A percentile compares a stretch with the other conserved stretches of the same genome.
Conservation (phyloP, 208 protist genomes). For the Jaenimonas drosophilae region DNA sequence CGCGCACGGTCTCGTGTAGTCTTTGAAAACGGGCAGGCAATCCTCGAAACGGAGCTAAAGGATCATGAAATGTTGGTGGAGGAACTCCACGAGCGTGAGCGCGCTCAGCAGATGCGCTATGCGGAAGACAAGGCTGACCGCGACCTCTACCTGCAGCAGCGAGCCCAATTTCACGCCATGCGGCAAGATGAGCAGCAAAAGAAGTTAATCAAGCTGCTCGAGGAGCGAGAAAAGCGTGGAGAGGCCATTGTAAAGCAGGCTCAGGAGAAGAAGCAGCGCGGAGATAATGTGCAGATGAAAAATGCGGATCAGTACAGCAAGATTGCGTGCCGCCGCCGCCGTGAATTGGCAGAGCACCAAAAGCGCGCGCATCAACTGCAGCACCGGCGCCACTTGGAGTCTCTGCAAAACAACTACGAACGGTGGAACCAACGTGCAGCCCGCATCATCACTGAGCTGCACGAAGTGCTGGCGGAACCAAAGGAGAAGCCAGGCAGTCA, state of each 20-base stretch:
- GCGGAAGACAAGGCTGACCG: constrained; percentile 34
- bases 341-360: constrained; percentile 34
- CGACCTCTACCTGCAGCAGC: constrained; percentile 32
- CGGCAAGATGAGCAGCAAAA: constrained; percentile 31
- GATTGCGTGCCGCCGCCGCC: constrained; percentile 16
- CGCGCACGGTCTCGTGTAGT: constrained; percentile 28
- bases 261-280: constrained; percentile 36
- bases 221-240: constrained; percentile 37
- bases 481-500: constrained; percentile 1
- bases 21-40: constrained; percentile 28
- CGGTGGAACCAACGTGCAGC: constrained; percentile 71
- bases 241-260: constrained; percentile 41
- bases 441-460: constrained; percentile 60
- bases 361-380: constrained; percentile 32
- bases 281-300: constrained; percentile 19
- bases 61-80: constrained; percentile 33
- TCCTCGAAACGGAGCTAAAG: constrained; percentile 22
- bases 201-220: constrained; percentile 30
- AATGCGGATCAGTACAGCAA: constrained; percentile 30
- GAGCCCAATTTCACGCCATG: constrained; percentile 13
- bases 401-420: constrained; percentile 45
- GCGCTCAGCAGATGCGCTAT: constrained; percentile 44
- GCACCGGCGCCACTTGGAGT: constrained; percentile 19
- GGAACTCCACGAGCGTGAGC: constrained; percentile 39
- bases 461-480: constrained; percentile 15